Base-by-base conservation (phyloP, 2,329 filamentous ascomycete species). In the Aureobasidium subglaciale region DNA sequence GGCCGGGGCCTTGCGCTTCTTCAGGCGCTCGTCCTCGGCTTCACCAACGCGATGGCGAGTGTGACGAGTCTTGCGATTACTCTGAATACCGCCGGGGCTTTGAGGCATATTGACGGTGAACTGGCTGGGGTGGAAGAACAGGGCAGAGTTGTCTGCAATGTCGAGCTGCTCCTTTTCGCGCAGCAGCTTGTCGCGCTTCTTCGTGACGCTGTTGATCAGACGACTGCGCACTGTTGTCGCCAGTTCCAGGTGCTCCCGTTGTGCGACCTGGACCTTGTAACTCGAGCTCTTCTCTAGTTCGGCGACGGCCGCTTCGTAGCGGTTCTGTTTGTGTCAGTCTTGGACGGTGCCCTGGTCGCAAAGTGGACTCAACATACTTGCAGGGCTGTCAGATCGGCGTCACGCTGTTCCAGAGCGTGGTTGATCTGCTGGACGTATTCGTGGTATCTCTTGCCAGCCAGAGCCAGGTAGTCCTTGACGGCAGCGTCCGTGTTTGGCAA, bases 391-490 rank as follows among this genome's bases (percentile, higher is more conserved):
- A 97, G 74, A 63, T 91, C 84, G 60, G 87, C 85, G 74, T 99
- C 93, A 63, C 89, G 83, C 65, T 89, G 82, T 71, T 97, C 91
- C 62, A 96, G 84, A 7, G 90, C 81, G 69, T 95, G 86, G 67
- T 96, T 95, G 54, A 96, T 82, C 59, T 92, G 84, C 62, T 89
- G 83, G 18, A 93, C 83, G 74, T 95, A 97, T 62, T 89, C 84
- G 58, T 86, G 80, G 69, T 96, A 96, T 66, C 87, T 83, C 64
- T 85, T 88, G 1, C 93, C 93, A 30, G 90, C 79, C 62, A 82
- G 70, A 29, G 77, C 77, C 40, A 76, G 73, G 67, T 81, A 82
- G 62, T 85, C 90, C 73, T 88, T 86, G 53, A 86, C 88, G 67
- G 80, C 72, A 81, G 70, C 73, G 16, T 73, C 71, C 18, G 71